Evolutionary conservation across 2,329 filamentous ascomycete species (phyloP), one percentile per base, ranked within the genome.

Genomic region (Scedosporium boydii): DNA sequence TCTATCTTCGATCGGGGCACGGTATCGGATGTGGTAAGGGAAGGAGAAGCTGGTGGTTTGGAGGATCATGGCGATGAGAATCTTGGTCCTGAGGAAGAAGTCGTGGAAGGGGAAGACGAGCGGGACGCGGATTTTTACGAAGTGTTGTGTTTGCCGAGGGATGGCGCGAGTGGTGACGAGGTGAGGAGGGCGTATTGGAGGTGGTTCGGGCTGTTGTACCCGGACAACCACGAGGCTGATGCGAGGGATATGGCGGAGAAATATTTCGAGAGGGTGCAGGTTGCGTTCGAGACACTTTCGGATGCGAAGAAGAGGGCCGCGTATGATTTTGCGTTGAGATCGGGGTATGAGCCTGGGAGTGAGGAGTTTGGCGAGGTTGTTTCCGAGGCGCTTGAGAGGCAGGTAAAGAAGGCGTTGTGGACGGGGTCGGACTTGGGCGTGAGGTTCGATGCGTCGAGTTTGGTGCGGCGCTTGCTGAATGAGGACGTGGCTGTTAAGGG

Each of bases 251-350:
- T 73, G 42, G 78, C 78, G 23, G 72, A 72, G 12, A 68, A 68
- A 23, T 77, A 80, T 65, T 76, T 81, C 58, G 68, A 72, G 10
- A 69, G 72, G 46, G 72, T 77, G 3, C 75, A 80, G 62, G 68
- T 70, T 12, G 79, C 78, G 6, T 81, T 80, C 58, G 80, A 81
- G 68, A 77, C 75, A 1, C 71, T 82, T n/a, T 74, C 78, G 57
- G 74, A 80, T 58, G 77, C 77, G 14, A 69, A 70, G 16, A 73
- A 75, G 23, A 73, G 76, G 41, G 70, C 74, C 4, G 72, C 73
- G 42, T 80, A 81, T 62, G 78, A 81, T 63, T 60, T 38, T 14
- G 66, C 67, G 16, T 63, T 69, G 14, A 68, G 68, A 3, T 64
- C 65, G 14, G 66, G 62, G 44, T 42, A 61, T n/a, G 44, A 55